Percentiles rank a stretch among this genome's conserved stretches.
Conservation (phyloP, 768 basidiomycete genomes). For the Piloderma croceum region DNA sequence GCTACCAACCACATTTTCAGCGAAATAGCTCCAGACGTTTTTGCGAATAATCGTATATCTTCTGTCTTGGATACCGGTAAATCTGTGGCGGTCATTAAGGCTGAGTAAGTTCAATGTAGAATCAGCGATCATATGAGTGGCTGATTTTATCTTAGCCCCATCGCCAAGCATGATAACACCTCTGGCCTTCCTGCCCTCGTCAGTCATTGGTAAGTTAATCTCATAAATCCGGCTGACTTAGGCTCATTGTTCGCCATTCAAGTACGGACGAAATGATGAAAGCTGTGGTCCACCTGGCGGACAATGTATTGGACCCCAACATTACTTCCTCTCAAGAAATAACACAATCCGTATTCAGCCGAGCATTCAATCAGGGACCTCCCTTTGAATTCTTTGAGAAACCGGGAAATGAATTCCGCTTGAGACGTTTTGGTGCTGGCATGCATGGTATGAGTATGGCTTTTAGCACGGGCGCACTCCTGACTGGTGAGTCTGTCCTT, state of each 20-base stretch:
- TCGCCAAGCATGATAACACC: conserved; percentile 11
- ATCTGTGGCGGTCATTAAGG: background rate
- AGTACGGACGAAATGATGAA: conserved; percentile 78
- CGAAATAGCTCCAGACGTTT: conserved; percentile 23
- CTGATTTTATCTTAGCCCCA: background rate
- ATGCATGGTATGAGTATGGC: conserved; percentile 11
- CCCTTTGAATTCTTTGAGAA: conserved; percentile 29
- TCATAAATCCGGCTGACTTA: background rate
- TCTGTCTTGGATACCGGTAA: background rate
- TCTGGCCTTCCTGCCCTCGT: conserved; percentile 15
- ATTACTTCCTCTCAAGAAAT: conserved; percentile 6
- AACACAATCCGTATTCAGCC: conserved; percentile 18
- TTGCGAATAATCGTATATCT: conserved; percentile 23
- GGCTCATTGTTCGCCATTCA: background rate
- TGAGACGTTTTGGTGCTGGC: conserved; percentile 25
- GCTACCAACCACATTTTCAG: conserved; percentile 25
- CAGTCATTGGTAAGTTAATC: conserved; percentile 11
- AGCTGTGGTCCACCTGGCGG: conserved; percentile 68
- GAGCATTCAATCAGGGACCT: conserved; percentile 17
- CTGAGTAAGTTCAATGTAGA: background rate
- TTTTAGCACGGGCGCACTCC: background rate
- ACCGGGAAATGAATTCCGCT: conserved; percentile 23
- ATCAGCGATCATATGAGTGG: background rate
- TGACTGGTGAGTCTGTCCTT: conserved; percentile 14
- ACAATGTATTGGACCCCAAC: conserved; percentile 32